Conservation (phyloP, 768 basidiomycete species). For the Lactifluus volemus region DNA sequence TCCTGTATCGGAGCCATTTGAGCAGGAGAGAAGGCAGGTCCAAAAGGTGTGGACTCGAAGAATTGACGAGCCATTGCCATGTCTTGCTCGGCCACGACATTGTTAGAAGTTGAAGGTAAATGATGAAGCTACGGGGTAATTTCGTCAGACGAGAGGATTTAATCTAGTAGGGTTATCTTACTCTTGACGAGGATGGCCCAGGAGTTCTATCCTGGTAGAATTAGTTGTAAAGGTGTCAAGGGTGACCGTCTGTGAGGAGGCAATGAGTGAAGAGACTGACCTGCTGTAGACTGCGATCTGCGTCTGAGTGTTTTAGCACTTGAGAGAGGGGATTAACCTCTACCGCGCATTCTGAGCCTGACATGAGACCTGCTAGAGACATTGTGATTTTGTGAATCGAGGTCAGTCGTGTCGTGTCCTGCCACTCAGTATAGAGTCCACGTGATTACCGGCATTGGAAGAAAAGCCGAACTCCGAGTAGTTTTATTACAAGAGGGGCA, state of each 20-base stretch:
- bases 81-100: constrained; percentile 53
- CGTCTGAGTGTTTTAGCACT: constrained; percentile 83
- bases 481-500: neutral
- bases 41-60: constrained; percentile 42
- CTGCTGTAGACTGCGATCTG: constrained; percentile 82
- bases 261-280: constrained; percentile 32
- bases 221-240: neutral
- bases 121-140: constrained; percentile 51
- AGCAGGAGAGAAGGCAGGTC: constrained; percentile 30
- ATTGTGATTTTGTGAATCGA: constrained; percentile 28
- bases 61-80: constrained; percentile 71
- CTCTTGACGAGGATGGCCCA: constrained; percentile 64
- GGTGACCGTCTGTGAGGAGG: neutral
- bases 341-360: constrained; percentile 84
- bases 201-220: constrained; percentile 56
- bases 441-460: constrained; percentile 3
- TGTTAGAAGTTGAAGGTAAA: constrained; percentile 50
- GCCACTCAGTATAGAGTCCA: neutral
- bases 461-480: neutral
- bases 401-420: too few species aligned
- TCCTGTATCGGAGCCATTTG: constrained; percentile 28
- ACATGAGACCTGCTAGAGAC: constrained; percentile 74
- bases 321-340: constrained; percentile 80
- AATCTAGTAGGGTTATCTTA: constrained; percentile 26
- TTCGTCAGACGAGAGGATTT: neutral